Evolutionary conservation across 345 rosid species (phyloP).

Genomic region (Erysimum cheiranthoides): DNA sequence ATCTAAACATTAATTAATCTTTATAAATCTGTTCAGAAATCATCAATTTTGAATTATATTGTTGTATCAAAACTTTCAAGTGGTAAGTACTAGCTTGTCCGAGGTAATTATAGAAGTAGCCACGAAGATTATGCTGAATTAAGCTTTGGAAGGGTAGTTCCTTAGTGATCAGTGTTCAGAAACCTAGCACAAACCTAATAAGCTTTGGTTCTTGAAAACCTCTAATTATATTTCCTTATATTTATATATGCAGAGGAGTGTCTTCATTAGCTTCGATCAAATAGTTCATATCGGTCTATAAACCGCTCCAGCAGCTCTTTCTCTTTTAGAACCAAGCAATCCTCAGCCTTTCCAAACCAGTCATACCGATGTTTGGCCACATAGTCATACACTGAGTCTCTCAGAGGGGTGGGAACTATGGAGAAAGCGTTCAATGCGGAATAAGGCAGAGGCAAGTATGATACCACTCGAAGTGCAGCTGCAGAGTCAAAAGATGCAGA

Average conservation of each 20-base stretch:
- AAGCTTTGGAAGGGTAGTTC: conserved; percentile 9
- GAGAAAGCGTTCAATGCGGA: conserved; percentile 64
- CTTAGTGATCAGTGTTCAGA: conserved; percentile 11
- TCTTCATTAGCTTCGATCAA: conserved; percentile 40
- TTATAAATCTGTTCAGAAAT: not conserved
- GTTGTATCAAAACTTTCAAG: not conserved
- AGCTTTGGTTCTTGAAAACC: conserved; percentile 12
- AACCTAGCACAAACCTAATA: not conserved
- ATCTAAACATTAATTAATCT: not conserved
- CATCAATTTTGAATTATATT: not conserved
- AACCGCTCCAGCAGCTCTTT: conserved; percentile 75
- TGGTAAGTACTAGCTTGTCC: not conserved
- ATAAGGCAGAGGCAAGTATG: conserved; percentile 81
- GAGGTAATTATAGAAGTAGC: not conserved
- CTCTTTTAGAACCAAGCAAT: conserved; percentile 75
- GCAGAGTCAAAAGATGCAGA: conserved; percentile 39
- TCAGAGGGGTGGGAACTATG: conserved; percentile 68
- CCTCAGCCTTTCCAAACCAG: conserved; percentile 80
- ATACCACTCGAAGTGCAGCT: conserved; percentile 82
- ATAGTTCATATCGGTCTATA: conserved; percentile 77
- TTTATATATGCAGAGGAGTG: conserved; percentile 1
- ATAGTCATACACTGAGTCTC: conserved; percentile 79
- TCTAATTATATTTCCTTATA: not conserved
- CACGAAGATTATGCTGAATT: not conserved
- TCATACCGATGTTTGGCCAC: conserved; percentile 72